Evolutionary conservation across 352 stramenopile genomes (phyloP), one percentile per base, ranked within the genome.

Genomic region (Plasmopara viticola): DNA sequence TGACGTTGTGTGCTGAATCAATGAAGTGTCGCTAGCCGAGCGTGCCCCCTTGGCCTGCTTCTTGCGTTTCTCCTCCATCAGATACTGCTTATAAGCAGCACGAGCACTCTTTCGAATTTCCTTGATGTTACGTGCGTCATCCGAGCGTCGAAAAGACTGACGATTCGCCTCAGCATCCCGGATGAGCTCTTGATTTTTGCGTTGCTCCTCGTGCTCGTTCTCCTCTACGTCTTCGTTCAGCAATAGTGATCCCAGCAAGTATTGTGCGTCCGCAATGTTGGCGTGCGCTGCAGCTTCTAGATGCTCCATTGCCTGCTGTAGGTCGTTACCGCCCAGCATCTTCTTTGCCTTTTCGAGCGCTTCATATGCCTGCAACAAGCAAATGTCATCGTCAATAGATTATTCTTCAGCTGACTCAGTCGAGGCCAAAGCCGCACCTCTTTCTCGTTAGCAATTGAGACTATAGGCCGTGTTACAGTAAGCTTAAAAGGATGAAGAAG

Each of bases 61-160:
- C 50, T 68, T 75, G 17, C 60, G 58, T 12, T 63, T 72, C 53
- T 84, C 70, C 35, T 67, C 60, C 44, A 72, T 48, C 45, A 89
- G 42, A 56, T 90, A 87, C 60, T 80, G 66, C 44, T 86, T 87
- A 72, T 94, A 92, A 10, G 74, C 66, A 38, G 75, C 66, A 35
- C 84, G 78, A 31, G 84, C 84, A 34, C 68, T 72, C 71, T 90
- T 91, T 41, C 78, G 74, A 59, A 94, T 94, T 17, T 71, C 78
- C 15, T 72, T 72, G n/a, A 92, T 75, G 49, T 89, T 73, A 34
- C 78, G 48, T 2, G 68, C 65, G 44, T 88, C 74, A n/a, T 80
- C 65, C 0, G 49, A 28, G 30, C 74, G 58, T 41, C 67, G 56
- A 5, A 64, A 72, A 39, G 55, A 66, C 14, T 79, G 78, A 29